A percentile compares a stretch with the other conserved stretches of the same genome.
Evolutionary conservation across 177 flowering plant species (phyloP).

Genomic region (Vitis hybrid): DNA sequence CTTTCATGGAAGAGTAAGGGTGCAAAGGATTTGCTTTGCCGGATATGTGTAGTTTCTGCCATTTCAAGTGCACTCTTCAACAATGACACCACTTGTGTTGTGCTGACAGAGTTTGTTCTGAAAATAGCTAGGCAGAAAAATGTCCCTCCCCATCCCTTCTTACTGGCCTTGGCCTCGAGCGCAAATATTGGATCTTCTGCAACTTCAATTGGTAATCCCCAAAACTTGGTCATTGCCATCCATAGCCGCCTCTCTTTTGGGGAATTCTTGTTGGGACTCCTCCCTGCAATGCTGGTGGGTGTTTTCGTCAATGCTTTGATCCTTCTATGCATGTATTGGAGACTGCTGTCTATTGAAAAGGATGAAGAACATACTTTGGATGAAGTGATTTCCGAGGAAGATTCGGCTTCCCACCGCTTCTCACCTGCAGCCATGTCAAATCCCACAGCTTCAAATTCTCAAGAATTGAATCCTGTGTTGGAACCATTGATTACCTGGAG

Average conservation of each 20-base stretch:
- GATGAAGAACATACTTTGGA: constrained; percentile 38
- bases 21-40: constrained; percentile 58
- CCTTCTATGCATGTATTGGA: constrained; percentile 62
- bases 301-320: constrained; percentile 45
- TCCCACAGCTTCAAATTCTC: constrained; percentile 33
- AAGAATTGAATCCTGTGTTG: constrained; percentile 25
- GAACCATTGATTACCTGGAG: constrained; percentile 16
- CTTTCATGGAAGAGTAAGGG: constrained; percentile 72
- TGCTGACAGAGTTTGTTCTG: constrained; percentile 65
- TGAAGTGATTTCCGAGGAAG: constrained; percentile 46
- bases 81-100: constrained; percentile 72
- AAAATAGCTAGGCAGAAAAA: constrained; percentile 66
- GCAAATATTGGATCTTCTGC: constrained; percentile 82
- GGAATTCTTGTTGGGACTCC: constrained; percentile 46
- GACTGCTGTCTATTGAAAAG: constrained; percentile 34
- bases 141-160: constrained; percentile 66
- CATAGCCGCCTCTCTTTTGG: constrained; percentile 60
- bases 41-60: constrained; percentile 62
- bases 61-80: constrained; percentile 75
- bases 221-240: constrained; percentile 72
- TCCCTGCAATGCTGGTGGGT: constrained; percentile 70
- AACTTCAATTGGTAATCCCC: constrained; percentile 81
- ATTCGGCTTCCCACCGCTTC: constrained; percentile 54
- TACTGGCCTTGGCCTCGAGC: constrained; percentile 73
- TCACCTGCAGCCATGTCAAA: constrained; percentile 72